These are phyloP conservation scores for Mycosphaerella sp. DNA, from an alignment of 2,329 filamentous ascomycete genomes.

Conservation along the genomic window DNA sequence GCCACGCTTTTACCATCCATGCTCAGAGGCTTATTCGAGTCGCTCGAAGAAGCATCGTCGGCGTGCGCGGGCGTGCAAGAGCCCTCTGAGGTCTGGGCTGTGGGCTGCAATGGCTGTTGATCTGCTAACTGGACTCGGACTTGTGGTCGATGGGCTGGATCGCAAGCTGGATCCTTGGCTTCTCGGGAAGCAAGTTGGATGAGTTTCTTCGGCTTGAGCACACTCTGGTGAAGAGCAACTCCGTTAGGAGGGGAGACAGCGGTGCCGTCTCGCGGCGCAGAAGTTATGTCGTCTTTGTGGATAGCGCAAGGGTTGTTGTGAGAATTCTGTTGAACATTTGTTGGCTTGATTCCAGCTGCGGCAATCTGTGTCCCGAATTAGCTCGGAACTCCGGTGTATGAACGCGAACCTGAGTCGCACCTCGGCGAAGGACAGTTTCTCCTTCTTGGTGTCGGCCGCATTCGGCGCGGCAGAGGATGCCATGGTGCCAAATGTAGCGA, in stretches of 20 bases:
- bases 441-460: constrained; percentile 25
- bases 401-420: constrained; percentile 23
- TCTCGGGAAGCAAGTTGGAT: constrained; percentile 19
- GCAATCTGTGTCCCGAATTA: constrained; percentile 28
- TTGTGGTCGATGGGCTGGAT: constrained; percentile 15
- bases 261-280: constrained; percentile 21
- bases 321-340: constrained; percentile 21
- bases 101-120: constrained; percentile 15
- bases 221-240: constrained; percentile 3
- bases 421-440: constrained; percentile 36
- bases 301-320: constrained; percentile 12
- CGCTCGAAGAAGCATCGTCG: constrained; percentile 49
- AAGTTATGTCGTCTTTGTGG: constrained; percentile 20
- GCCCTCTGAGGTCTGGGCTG: constrained; percentile 13
- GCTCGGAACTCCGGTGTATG: not conserved
- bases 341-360: constrained; percentile 29
- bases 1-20: constrained; percentile 91
- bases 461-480: constrained; percentile 24
- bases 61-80: constrained; percentile 23
- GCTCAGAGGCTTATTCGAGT: constrained; percentile 76
- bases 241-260: constrained; percentile 12
- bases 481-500: constrained; percentile 29
- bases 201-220: constrained; percentile 22
- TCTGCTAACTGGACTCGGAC: constrained; percentile 26
- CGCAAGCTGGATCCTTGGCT: constrained; percentile 12